These are phyloP conservation scores for Myxozyma sirexii DNA, from an alignment of 805 yeast genomes.

Conservation along the genomic window DNA sequence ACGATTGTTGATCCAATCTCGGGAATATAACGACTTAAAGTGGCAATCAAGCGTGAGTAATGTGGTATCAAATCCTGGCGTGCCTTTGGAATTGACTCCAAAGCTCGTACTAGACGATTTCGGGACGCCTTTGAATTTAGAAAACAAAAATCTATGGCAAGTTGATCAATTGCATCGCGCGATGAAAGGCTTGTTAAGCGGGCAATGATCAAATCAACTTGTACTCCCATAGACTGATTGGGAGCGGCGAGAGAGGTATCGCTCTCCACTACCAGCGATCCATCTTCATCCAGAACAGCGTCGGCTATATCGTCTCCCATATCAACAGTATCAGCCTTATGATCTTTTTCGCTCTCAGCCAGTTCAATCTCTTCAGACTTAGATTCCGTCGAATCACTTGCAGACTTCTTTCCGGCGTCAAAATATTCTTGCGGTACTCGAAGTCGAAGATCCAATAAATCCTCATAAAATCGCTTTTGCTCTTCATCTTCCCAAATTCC, in stretches of 20 bases:
- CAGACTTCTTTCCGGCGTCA: constrained; percentile 40
- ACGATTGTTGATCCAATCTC: constrained; percentile 58
- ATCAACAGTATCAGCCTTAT: constrained; percentile 13
- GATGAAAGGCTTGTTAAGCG: constrained; percentile 24
- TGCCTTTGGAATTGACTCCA: constrained; percentile 52
- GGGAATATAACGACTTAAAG: constrained; percentile 53
- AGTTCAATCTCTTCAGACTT: constrained; percentile 32
- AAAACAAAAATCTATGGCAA: constrained; percentile 41
- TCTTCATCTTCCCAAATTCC: constrained; percentile 67
- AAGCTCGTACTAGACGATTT: constrained; percentile 59
- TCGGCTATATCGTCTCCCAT: constrained; percentile 44
- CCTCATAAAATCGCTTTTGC: constrained; percentile 68
- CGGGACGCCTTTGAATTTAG: constrained; percentile 74
- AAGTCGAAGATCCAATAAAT: constrained; percentile 65
- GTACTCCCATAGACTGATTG: constrained; percentile 33
- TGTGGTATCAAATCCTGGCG: constrained; percentile 44
- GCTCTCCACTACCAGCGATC: constrained; percentile 52
- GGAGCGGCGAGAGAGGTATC: constrained; percentile 42
- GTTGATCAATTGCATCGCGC: constrained; percentile 39
- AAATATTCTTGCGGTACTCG: constrained; percentile 63
- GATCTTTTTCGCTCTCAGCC: constrained; percentile 25
- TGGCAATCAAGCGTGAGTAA: constrained; percentile 71
- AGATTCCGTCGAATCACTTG: constrained; percentile 35
- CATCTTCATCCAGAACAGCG: constrained; percentile 50
- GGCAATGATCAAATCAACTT: constrained; percentile 29